Conservation (phyloP, 148 eudicot species). For the Rhododendron griersonianum region DNA sequence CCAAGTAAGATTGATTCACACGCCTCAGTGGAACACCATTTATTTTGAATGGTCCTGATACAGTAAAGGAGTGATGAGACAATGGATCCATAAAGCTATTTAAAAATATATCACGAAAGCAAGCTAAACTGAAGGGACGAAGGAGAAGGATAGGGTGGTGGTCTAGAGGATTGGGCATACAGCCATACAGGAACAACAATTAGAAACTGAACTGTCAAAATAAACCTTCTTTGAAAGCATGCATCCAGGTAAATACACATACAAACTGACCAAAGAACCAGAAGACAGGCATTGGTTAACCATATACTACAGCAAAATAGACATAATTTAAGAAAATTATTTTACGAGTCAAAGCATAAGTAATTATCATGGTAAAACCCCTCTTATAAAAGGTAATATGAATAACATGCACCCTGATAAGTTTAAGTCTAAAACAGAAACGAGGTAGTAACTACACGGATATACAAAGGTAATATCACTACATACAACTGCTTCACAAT, state of each 20-base stretch:
- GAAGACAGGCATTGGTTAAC: not conserved
- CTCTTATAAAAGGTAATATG: not conserved
- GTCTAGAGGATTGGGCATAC: not conserved
- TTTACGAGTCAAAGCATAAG: not conserved
- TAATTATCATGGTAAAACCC: not conserved
- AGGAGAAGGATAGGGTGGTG: not conserved
- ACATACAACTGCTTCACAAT: not conserved
- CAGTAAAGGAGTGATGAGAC: not conserved
- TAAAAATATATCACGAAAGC: not conserved
- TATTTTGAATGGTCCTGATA: constrained; percentile 19
- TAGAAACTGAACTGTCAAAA: not conserved
- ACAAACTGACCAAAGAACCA: not conserved
- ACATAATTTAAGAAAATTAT: not conserved
- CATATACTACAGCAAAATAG: not conserved
- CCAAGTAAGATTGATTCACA: constrained; percentile 18
- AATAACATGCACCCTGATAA: not conserved
- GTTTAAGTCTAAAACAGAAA: not conserved
- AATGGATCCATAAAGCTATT: not conserved
- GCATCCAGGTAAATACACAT: not conserved
- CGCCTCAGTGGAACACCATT: constrained; percentile 25
- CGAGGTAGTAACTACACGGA: not conserved
- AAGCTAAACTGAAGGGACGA: not conserved
- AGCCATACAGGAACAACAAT: not conserved
- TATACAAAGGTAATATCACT: not conserved
- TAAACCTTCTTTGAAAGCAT: not conserved